Percentiles rank a stretch among this genome's conserved stretches.
phyloP scores from a whole-genome alignment of 148 eudicot genomes.

The Euryodendron excelsum region DNA sequence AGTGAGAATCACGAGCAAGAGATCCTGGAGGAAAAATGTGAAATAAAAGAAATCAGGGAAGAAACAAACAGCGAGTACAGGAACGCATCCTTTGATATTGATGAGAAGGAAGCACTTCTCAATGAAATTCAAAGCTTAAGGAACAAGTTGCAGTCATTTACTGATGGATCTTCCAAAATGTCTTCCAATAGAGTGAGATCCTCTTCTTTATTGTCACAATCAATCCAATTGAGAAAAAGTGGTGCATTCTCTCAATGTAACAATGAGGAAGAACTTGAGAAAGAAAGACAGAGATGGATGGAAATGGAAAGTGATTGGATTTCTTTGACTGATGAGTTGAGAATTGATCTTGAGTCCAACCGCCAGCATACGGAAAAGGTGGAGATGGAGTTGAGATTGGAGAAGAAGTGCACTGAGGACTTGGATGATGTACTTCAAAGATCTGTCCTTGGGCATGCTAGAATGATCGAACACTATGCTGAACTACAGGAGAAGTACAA shows the following conservation, averaged over 20 bases:
- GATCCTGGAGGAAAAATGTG: conserved; percentile 53
- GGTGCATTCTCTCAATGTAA: conserved; percentile 32
- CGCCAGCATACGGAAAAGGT: conserved; percentile 65
- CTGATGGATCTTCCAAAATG: conserved; percentile 44
- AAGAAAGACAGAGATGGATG: conserved; percentile 86
- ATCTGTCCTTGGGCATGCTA: conserved; percentile 72
- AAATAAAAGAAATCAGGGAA: conserved; percentile 39
- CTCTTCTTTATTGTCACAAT: conserved; percentile 73
- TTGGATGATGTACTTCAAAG: conserved; percentile 81
- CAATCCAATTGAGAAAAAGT: conserved; percentile 72
- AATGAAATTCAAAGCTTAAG: conserved; percentile 66
- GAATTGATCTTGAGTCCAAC: conserved; percentile 72
- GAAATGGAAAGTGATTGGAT: conserved; percentile 99
- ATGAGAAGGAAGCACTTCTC: conserved; percentile 82
- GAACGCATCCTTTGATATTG: conserved; percentile 37
- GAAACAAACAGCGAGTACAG: conserved; percentile 19
- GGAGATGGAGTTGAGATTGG: conserved; percentile 65
- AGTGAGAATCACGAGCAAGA: conserved; percentile 48
- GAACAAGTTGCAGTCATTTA: conserved; percentile 51
- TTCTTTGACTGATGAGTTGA: conserved; percentile 83
- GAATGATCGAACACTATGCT: conserved; percentile 82
- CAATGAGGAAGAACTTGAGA: conserved; percentile 70
- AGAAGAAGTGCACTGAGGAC: conserved; percentile 77
- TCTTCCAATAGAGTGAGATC: conserved; percentile 66
- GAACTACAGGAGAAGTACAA: conserved; percentile 87